Evolutionary conservation across 192 early-diverging fungal species (phyloP).

Genomic region (Funneliformis geosporum): DNA sequence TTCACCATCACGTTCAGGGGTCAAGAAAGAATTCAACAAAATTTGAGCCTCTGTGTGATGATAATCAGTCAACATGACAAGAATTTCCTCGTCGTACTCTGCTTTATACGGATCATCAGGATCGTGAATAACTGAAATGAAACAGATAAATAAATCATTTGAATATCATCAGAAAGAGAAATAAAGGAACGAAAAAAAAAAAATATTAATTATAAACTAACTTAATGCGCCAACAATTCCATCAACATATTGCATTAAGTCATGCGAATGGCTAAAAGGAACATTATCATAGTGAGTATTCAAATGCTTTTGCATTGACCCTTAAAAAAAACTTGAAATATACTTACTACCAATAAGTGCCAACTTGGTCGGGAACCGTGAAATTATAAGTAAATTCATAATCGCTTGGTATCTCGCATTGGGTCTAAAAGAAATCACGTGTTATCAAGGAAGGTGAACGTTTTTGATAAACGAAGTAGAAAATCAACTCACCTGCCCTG

Average conservation of each 20-base stretch:
- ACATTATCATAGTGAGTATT: not conserved
- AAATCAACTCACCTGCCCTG: conserved; percentile 38
- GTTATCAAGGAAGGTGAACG: not conserved
- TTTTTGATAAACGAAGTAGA: too few species aligned
- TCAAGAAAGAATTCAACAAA: not conserved
- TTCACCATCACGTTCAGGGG: not conserved
- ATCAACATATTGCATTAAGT: conserved; percentile 75
- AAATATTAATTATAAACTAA: too few species aligned
- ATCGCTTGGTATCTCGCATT: conserved; percentile 74
- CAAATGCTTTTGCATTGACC: not conserved
- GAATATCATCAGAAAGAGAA: too few species aligned
- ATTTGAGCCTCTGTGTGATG: conserved; percentile 4
- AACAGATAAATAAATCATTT: too few species aligned
- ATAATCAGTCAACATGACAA: conserved; percentile 63
- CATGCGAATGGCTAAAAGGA: conserved; percentile 65
- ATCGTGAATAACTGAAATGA: conserved; percentile 55
- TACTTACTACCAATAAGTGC: conserved; percentile 73
- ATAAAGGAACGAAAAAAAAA: too few species aligned
- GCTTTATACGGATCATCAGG: conserved; percentile 50
- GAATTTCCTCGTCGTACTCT: conserved; percentile 69
- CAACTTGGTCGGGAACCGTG: conserved; percentile 59
- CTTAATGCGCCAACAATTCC: conserved; percentile 71
- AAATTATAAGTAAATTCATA: conserved; percentile 71
- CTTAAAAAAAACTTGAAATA: too few species aligned
- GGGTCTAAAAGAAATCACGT: conserved; percentile 45